Evolutionary conservation across 2,329 filamentous ascomycete genomes (phyloP).

Genomic region (Venturia oleaginea): DNA sequence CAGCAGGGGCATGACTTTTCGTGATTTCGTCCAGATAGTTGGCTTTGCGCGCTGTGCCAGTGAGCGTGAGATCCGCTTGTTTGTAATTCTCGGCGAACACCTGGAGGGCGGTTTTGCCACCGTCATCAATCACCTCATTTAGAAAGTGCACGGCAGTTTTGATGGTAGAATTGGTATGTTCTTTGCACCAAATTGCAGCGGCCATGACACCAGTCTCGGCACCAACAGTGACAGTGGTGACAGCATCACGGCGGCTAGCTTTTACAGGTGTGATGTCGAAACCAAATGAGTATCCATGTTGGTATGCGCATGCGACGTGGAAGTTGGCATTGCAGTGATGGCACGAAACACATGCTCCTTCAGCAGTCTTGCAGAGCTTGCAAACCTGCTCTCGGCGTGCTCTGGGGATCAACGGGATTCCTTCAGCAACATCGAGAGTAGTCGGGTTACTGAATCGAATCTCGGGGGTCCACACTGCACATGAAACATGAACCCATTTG

Average conservation of each 20-base stretch:
- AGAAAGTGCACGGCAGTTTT: constrained; percentile 70
- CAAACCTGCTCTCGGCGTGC: constrained; percentile 68
- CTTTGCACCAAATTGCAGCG: constrained; percentile 86
- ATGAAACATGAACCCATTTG: constrained; percentile 96
- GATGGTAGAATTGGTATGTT: constrained; percentile 52
- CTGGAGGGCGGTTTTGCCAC: constrained; percentile 72
- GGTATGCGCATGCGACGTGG: constrained; percentile 85
- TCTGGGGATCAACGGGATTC: constrained; percentile 72
- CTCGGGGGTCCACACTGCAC: constrained; percentile 84
- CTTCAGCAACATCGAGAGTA: constrained; percentile 77
- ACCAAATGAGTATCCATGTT: constrained; percentile 71
- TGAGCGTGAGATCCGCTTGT: constrained; percentile 82
- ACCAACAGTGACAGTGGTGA: constrained; percentile 70
- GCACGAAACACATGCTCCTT: constrained; percentile 76
- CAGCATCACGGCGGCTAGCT: constrained; percentile 71
- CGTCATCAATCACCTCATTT: constrained; percentile 62
- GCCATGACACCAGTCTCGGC: constrained; percentile 69
- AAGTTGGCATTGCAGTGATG: constrained; percentile 63
- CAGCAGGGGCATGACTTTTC: constrained; percentile 39
- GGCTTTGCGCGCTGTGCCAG: constrained; percentile 87
- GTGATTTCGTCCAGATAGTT: constrained; percentile 61
- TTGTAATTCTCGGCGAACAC: constrained; percentile 86
- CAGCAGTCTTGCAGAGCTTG: constrained; percentile 70
- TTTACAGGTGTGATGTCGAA: constrained; percentile 90
- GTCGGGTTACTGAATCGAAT: constrained; percentile 84